Percentiles rank a stretch among this genome's conserved stretches.
Conservation (phyloP, 768 basidiomycete genomes). For the Boletus reticuloceps region DNA sequence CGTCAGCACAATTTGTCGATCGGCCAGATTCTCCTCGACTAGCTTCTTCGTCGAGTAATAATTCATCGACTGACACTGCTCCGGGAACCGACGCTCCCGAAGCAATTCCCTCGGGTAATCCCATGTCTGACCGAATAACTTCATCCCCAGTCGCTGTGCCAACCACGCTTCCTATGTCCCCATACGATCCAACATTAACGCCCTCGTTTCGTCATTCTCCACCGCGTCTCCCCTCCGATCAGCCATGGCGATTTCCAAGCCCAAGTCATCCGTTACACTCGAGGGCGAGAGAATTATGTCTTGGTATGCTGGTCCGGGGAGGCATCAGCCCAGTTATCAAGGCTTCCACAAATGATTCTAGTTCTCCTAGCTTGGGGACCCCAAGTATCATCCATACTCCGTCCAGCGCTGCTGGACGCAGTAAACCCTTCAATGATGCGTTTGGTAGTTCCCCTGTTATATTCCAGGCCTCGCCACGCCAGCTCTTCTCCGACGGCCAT, state of each 20-base stretch:
- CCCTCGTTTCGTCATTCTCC: slow-evolving; percentile 80
- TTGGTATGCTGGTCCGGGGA: slow-evolving; percentile 60
- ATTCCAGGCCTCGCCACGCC: slow-evolving; percentile 42
- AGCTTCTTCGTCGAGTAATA: slow-evolving; percentile 14
- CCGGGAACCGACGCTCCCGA: slow-evolving; percentile 1
- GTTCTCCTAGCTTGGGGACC: slow-evolving; percentile 30
- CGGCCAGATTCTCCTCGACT: slow-evolving; percentile 25
- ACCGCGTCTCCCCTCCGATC: slow-evolving; percentile 69
- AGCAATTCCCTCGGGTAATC: not conserved
- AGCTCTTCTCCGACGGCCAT: slow-evolving; percentile 36
- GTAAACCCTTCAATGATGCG: slow-evolving; percentile 28
- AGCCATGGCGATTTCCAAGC: slow-evolving; percentile 80
- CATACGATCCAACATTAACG: slow-evolving; percentile 71
- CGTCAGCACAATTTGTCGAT: slow-evolving; percentile 25
- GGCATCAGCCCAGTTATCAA: slow-evolving; percentile 48
- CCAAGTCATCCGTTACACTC: slow-evolving; percentile 77
- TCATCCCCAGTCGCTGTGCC: slow-evolving; percentile 28
- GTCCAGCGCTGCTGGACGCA: slow-evolving; percentile 22
- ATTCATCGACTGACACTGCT: not conserved
- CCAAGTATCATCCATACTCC: slow-evolving; percentile 31
- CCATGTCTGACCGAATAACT: slow-evolving; percentile 5
- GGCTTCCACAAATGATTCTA: slow-evolving; percentile 25
- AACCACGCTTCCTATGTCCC: slow-evolving; percentile 55
- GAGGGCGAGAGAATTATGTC: slow-evolving; percentile 57
- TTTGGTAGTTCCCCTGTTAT: slow-evolving; percentile 36